Evolutionary conservation across 352 stramenopile species (phyloP).

Genomic region (Phytophthora podocarpi): DNA sequence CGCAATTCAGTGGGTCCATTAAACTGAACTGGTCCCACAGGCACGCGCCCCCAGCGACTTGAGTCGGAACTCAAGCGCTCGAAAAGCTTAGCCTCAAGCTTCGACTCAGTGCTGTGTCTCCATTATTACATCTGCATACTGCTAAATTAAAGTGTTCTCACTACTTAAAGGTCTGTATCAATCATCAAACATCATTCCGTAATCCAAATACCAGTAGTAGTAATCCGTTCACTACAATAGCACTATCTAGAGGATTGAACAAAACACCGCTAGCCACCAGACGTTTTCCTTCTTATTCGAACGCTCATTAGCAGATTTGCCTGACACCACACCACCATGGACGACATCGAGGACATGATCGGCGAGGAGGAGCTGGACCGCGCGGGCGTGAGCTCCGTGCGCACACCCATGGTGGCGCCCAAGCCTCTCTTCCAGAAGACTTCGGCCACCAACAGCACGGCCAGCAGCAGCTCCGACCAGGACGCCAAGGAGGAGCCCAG

Average conservation of each 20-base stretch:
- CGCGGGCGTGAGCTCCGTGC: conserved; percentile 46
- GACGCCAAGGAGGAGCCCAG: conserved; percentile 14
- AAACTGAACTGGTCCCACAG: no score
- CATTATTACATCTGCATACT: no score
- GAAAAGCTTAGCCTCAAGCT: no score
- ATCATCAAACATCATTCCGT: no score
- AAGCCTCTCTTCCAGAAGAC: conserved; percentile 45
- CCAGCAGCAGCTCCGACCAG: conserved; percentile 28
- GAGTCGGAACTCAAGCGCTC: no score
- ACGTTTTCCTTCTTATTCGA: conserved; percentile 16
- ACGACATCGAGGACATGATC: conserved; percentile 89
- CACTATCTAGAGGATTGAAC: not conserved
- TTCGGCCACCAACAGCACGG: conserved; percentile 26
- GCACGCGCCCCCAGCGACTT: no score
- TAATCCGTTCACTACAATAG: no score
- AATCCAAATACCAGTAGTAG: no score
- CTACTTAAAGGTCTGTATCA: no score
- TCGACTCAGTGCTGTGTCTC: no score
- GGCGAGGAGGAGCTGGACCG: conserved; percentile 68
- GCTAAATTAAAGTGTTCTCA: no score
- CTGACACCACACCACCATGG: conserved; percentile 30
- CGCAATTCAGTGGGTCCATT: no score
- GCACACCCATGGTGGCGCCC: conserved; percentile 65
- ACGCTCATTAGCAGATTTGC: conserved; percentile 19
- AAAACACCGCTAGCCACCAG: conserved; percentile 2